These are phyloP conservation scores for Fraxinus latifolia DNA, from an alignment of 305 asterid species.

Conservation along the genomic window DNA sequence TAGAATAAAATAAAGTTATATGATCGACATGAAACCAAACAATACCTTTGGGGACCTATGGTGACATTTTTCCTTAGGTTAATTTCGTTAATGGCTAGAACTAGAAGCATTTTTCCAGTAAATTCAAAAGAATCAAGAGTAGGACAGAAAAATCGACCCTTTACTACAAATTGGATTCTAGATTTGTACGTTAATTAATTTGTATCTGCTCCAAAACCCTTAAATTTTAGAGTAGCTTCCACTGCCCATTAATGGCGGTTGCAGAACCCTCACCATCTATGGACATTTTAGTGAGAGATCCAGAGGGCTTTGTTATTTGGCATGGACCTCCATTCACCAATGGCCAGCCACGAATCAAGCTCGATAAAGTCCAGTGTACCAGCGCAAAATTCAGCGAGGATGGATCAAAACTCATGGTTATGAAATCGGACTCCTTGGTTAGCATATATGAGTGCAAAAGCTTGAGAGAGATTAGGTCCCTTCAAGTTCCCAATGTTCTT, in stretches of 20 bases:
- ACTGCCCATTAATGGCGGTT: slow-evolving; percentile 54
- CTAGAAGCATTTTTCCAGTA: not conserved
- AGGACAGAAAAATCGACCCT: not conserved
- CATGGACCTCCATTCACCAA: slow-evolving; percentile 76
- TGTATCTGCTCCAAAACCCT: not conserved
- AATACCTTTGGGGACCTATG: not conserved
- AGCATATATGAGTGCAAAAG: slow-evolving; percentile 53
- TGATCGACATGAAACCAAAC: not conserved
- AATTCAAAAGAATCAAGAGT: not conserved
- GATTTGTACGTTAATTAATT: not conserved
- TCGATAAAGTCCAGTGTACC: slow-evolving; percentile 53
- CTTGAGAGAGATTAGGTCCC: slow-evolving; percentile 56
- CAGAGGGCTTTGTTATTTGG: slow-evolving; percentile 75
- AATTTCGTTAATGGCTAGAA: not conserved
- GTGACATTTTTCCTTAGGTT: not conserved
- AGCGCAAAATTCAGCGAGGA: slow-evolving; percentile 73
- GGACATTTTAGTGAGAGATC: slow-evolving; percentile 70
- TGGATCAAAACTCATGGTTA: slow-evolving; percentile 76
- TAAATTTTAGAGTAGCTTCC: slow-evolving; percentile 16
- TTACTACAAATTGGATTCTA: not conserved
- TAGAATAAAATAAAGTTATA: not conserved
- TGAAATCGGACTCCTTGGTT: slow-evolving; percentile 53
- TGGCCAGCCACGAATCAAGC: slow-evolving; percentile 62
- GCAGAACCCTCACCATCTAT: slow-evolving; percentile 47
- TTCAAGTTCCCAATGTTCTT: slow-evolving; percentile 64